Base-by-base conservation (phyloP, 805 yeast genomes). In the Metschnikowia sp. region DNA sequence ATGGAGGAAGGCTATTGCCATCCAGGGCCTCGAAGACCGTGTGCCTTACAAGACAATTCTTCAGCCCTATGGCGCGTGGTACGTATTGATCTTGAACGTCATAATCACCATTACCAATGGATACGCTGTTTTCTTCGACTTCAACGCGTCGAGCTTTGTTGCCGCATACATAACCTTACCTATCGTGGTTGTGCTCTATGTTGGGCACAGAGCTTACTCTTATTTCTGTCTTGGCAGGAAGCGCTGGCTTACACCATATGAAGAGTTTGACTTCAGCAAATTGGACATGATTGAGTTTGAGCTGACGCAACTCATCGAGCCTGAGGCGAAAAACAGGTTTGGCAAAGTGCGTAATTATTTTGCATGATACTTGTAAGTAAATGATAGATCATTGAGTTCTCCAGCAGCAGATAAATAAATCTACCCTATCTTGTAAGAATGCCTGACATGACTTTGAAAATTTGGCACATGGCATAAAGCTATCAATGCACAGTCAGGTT, bases 101-200 rank as follows among this genome's bases (percentile, higher is more conserved):
- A 28, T 86, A n/a, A 59, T 86, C 45, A 68, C 83, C 26, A 41
- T 86, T 37, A 84, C 90, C n/a, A 85, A 86, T 57, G 91, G 91
- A 47, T 86, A 82, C 60, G 83, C 78, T 2, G 84, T 80, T 5
- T 84, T 85, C 64, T 76, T 85, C 49, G 74, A 72, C 13, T 83
- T 82, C 72, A 74, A 71, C 12, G 75, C 64, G 0, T 63, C 78
- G 6, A 83, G 82, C 62, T 85, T 85, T 56, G 66, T 85, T 42
- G 90, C 91, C 31, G 86, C 90, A 8, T 85, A 85, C 64, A 73
- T 85, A 50, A 84, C 89, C 0, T 60, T 85, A 40, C 87, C 85
- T 32, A 72, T 79, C 47, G 74, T 81, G 52, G 50, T 78, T 2
- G 66, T 67, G 4, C 66, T 85, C 39, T 84, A 80, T 62, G 51